Conservation (phyloP, 2,329 filamentous ascomycete species). For the Ophiostoma pallidulum region DNA sequence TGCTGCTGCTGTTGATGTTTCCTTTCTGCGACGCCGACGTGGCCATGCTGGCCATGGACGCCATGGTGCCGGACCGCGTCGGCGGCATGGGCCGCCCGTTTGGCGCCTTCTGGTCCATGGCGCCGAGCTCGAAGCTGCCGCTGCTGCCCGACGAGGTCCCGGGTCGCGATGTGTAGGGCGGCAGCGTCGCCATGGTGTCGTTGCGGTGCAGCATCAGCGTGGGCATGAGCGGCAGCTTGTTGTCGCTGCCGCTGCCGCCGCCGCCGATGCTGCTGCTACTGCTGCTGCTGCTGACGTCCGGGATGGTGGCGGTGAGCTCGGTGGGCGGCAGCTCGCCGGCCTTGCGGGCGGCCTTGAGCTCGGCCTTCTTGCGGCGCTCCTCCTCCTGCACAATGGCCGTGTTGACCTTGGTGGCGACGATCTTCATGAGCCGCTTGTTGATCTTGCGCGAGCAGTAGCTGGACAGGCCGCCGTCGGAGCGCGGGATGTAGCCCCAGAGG, state of each 20-base stretch:
- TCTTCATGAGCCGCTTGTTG: slow-evolving; percentile 71
- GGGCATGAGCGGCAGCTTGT: slow-evolving; percentile 50
- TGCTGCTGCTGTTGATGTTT: too few relatives aligned
- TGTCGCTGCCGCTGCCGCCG: too few relatives aligned
- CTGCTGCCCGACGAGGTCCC: slow-evolving; percentile 34
- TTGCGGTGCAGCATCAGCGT: slow-evolving; percentile 41
- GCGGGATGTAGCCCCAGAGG: slow-evolving; percentile 84
- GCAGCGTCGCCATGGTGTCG: slow-evolving; percentile 53
- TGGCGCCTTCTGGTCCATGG: slow-evolving; percentile 42
- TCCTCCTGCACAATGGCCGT: slow-evolving; percentile 77
- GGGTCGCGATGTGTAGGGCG: slow-evolving; percentile 52
- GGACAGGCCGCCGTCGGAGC: slow-evolving; percentile 66
- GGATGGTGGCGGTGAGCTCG: slow-evolving; percentile 58
- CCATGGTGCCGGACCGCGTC: slow-evolving; percentile 26
- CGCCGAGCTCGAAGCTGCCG: slow-evolving; percentile 40
- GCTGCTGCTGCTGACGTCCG: too few relatives aligned
- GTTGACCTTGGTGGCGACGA: slow-evolving; percentile 80
- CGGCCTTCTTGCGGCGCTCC: slow-evolving; percentile 44
- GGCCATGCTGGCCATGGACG: slow-evolving; percentile 15
- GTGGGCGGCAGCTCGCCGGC: slow-evolving; percentile 42
- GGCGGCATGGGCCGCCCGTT: slow-evolving; percentile 33
- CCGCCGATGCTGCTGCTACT: too few relatives aligned
- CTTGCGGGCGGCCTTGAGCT: slow-evolving; percentile 41
- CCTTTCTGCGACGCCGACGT: slow-evolving; percentile 14
- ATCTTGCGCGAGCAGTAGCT: slow-evolving; percentile 89